Conservation (phyloP, 148 eudicot genomes). For the Persicaria tinctoria region DNA sequence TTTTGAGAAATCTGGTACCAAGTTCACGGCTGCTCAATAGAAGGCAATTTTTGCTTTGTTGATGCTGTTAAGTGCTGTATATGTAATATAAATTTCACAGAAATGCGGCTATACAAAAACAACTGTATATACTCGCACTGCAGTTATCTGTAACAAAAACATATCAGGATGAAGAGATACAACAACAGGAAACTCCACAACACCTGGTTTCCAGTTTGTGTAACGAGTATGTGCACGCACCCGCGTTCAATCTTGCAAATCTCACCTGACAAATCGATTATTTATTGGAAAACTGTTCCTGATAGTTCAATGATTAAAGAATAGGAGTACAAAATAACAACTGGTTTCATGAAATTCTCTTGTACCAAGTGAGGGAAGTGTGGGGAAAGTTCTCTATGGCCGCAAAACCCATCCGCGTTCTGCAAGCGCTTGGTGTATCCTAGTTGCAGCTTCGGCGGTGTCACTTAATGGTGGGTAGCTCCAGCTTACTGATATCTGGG, state of each 20-base stretch:
- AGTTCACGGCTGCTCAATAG: neutral
- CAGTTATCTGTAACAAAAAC: slow-evolving; percentile 1
- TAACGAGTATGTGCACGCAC: slow-evolving; percentile 4
- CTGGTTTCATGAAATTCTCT: neutral
- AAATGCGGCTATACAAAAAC: neutral
- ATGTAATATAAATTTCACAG: neutral
- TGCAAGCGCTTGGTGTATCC: slow-evolving; percentile 71
- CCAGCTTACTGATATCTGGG: slow-evolving; percentile 86
- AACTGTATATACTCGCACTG: slow-evolving; percentile 4
- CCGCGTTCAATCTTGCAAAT: slow-evolving; percentile 3
- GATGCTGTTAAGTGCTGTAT: neutral
- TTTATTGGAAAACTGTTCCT: slow-evolving; percentile 6
- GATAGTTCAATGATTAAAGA: neutral
- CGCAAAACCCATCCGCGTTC: slow-evolving; percentile 87
- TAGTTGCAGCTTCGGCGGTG: slow-evolving; percentile 77
- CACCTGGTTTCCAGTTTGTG: neutral
- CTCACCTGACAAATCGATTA: neutral
- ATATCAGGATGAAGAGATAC: neutral
- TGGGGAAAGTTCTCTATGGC: slow-evolving; percentile 22
- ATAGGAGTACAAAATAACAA: neutral
- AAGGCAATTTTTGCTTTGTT: neutral
- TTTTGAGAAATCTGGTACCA: neutral
- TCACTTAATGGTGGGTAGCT: slow-evolving; percentile 95
- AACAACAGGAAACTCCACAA: slow-evolving; percentile 3
- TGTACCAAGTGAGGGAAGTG: neutral